phyloP scores from a whole-genome alignment of 2,329 filamentous ascomycete species.

The Paraconiothyrium brasiliense region DNA sequence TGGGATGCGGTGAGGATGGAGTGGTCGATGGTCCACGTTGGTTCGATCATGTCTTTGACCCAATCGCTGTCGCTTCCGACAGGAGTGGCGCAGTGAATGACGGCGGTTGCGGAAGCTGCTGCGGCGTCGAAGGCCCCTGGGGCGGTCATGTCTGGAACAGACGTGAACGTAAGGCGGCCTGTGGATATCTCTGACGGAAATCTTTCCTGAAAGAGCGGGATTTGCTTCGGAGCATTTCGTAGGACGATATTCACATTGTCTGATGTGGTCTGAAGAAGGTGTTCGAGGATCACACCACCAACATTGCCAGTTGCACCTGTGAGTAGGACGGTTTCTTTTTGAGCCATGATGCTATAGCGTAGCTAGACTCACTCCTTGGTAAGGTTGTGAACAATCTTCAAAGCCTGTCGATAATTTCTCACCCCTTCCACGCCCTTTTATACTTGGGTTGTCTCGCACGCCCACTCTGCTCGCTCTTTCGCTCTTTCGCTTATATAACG shows the following conservation, averaged over 20 bases:
- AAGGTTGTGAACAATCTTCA: too few species aligned
- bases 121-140: constrained; percentile 23
- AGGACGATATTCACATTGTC: constrained; percentile 23
- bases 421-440: not conserved
- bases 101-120: constrained; percentile 19
- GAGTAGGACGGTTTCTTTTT: constrained; percentile 26
- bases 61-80: constrained; percentile 15
- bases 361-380: too few species aligned
- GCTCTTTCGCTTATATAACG: too few species aligned
- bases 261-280: constrained; percentile 28
- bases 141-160: constrained; percentile 28
- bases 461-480: too few species aligned
- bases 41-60: constrained; percentile 20
- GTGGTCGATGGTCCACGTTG: constrained; percentile 23
- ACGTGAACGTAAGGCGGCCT: constrained; percentile 24
- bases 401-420: too few species aligned
- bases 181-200: constrained; percentile 24
- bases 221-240: constrained; percentile 11
- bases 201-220: constrained; percentile 17
- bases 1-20: constrained; percentile 25
- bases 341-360: not conserved
- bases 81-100: constrained; percentile 28
- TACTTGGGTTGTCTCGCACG: not conserved
- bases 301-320: constrained; percentile 35
- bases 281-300: constrained; percentile 27